Conservation (phyloP, 371 early-diverging fungal species). For the Mortierella sp. region DNA sequence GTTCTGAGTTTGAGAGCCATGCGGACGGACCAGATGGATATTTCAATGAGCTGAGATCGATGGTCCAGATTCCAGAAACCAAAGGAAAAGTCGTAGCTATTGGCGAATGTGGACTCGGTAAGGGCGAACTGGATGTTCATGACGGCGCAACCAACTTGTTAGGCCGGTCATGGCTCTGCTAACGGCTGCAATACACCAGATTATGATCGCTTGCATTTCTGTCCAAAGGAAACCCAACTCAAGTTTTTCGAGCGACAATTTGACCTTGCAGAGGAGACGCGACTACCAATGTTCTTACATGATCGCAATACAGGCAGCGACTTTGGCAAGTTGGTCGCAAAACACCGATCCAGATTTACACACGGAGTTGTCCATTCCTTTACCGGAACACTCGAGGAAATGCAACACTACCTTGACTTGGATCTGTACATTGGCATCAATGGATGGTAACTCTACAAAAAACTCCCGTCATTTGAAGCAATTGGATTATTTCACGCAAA, state of each 20-base stretch:
- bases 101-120: slow-evolving; percentile 91
- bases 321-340: slow-evolving; percentile 61
- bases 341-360: slow-evolving; percentile 71
- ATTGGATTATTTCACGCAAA: too few relatives aligned
- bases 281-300: slow-evolving; percentile 91
- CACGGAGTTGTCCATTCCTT: slow-evolving; percentile 97
- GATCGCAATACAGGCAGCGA: slow-evolving; percentile 77
- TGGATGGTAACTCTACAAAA: slow-evolving; percentile 74
- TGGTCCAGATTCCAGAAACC: slow-evolving; percentile 54
- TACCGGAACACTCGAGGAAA: slow-evolving; percentile 86
- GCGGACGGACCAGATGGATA: slow-evolving; percentile 71
- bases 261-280: slow-evolving; percentile 78
- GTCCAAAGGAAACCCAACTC: slow-evolving; percentile 77
- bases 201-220: slow-evolving; percentile 91
- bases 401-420: slow-evolving; percentile 72
- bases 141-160: too few relatives aligned
- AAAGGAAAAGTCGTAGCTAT: slow-evolving; percentile 79
- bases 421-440: slow-evolving; percentile 97
- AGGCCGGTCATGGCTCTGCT: not conserved
- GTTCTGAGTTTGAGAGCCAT: slow-evolving; percentile 73
- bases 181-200: slow-evolving; percentile 56
- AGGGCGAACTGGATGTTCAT: too few relatives aligned
- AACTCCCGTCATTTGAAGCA: too few relatives aligned
- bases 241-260: slow-evolving; percentile 86
- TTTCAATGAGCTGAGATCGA: slow-evolving; percentile 58